phyloP scores from a whole-genome alignment of 2,329 filamentous ascomycete species.

The Alternaria brassicae region DNA sequence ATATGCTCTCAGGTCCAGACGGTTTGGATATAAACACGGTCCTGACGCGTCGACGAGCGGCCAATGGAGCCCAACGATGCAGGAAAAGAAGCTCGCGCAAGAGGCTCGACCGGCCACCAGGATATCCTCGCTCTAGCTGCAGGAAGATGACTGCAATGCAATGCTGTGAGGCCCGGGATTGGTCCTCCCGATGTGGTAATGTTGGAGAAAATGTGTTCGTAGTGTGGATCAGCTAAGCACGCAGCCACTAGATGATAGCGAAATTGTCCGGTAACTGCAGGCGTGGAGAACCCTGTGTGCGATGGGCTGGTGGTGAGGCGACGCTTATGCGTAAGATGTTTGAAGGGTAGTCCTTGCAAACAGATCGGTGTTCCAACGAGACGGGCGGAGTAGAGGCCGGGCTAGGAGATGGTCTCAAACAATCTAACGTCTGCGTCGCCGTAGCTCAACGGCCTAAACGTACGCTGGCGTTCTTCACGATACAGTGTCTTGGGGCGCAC shows the following conservation, averaged over 20 bases:
- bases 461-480: constrained; percentile 41
- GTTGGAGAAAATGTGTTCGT: constrained; percentile 41
- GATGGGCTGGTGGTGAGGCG: constrained; percentile 37
- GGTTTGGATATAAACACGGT: constrained; percentile 49
- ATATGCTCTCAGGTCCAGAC: constrained; percentile 39
- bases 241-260: constrained; percentile 42
- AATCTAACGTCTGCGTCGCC: constrained; percentile 42
- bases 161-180: constrained; percentile 40
- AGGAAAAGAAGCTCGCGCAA: constrained; percentile 44
- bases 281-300: constrained; percentile 44
- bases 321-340: constrained; percentile 38
- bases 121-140: constrained; percentile 48
- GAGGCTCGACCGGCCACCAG: constrained; percentile 46
- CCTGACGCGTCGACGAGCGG: constrained; percentile 43
- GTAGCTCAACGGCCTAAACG: constrained; percentile 43
- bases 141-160: constrained; percentile 43
- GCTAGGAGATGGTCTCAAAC: constrained; percentile 47
- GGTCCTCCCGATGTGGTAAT: constrained; percentile 48
- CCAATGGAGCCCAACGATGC: constrained; percentile 48
- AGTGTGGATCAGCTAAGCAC: constrained; percentile 40
- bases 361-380: constrained; percentile 40
- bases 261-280: constrained; percentile 39
- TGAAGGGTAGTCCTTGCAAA: constrained; percentile 49
- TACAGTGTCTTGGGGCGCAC: constrained; percentile 33
- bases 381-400: constrained; percentile 29